A percentile compares a stretch with the other conserved stretches of the same genome.
Conservation (phyloP, 2,329 filamentous ascomycete species). For the Microcyclospora pomicola region DNA sequence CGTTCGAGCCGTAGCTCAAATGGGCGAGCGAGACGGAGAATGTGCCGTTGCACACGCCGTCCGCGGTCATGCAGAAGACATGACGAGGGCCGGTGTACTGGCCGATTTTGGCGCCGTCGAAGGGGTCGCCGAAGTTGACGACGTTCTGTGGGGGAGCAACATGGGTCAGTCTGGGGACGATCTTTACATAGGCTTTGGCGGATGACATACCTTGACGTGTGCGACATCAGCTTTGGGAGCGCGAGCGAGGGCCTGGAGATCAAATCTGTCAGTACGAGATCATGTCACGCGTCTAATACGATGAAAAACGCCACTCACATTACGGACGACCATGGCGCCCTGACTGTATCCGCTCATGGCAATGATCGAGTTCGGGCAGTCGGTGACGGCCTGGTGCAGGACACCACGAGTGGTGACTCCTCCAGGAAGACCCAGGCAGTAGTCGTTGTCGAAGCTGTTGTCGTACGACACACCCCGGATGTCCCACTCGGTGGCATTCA, state of each 20-base stretch:
- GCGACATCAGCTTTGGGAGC: background rate
- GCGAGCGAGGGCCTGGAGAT: background rate
- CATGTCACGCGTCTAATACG: too few relatives aligned
- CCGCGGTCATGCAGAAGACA: conserved; percentile 2
- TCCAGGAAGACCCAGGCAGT: conserved; percentile 9
- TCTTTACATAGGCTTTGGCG: background rate
- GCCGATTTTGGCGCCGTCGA: conserved; percentile 6
- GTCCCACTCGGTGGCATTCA: conserved; percentile 33
- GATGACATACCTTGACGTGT: background rate
- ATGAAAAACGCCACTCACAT: too few relatives aligned
- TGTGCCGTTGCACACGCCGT: conserved; percentile 16
- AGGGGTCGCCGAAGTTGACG: conserved; percentile 6
- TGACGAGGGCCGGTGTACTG: conserved; percentile 5
- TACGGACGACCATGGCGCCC: conserved; percentile 9
- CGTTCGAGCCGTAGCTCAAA: conserved; percentile 2
- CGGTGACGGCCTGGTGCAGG: conserved; percentile 10
- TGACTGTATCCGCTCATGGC: conserved; percentile 17
- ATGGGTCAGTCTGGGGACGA: background rate
- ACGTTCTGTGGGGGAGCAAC: conserved; percentile 1
- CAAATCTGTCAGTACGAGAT: too few relatives aligned
- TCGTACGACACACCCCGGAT: conserved; percentile 42
- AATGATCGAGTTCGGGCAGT: conserved; percentile 18
- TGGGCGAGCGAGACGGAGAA: conserved; percentile 3
- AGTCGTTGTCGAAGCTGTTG: conserved; percentile 21
- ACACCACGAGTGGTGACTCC: conserved; percentile 13